A percentile compares a stretch with the other conserved stretches of the same genome.
phyloP scores from a whole-genome alignment of 2,329 filamentous ascomycete genomes.

The Pseudonectria foliicola region DNA sequence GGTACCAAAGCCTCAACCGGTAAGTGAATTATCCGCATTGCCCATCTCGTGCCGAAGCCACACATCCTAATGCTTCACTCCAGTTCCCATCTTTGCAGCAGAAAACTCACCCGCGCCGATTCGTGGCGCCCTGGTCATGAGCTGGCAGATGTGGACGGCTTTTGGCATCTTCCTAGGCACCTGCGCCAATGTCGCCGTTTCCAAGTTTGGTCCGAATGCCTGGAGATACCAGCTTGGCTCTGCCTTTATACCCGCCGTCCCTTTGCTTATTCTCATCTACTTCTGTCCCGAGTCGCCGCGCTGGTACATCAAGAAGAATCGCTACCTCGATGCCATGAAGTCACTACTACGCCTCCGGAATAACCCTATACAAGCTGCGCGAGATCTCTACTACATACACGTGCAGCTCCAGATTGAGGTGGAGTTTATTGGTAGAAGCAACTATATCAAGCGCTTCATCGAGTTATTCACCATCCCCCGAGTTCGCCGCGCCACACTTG shows the following conservation, averaged over 20 bases:
- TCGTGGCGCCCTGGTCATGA: slow-evolving; percentile 73
- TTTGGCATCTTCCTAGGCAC: slow-evolving; percentile 58
- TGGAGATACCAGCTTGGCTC: slow-evolving; percentile 61
- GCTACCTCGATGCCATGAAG: slow-evolving; percentile 52
- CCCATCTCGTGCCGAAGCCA: not conserved
- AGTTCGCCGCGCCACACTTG: slow-evolving; percentile 64
- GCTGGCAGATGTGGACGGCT: slow-evolving; percentile 65
- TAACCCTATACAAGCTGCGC: slow-evolving; percentile 48
- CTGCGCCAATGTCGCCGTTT: slow-evolving; percentile 48
- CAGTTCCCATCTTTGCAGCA: slow-evolving; percentile 68
- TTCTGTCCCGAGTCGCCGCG: slow-evolving; percentile 60
- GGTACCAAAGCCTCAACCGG: slow-evolving; percentile 62
- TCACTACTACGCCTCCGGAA: slow-evolving; percentile 47
- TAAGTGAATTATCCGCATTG: no score
- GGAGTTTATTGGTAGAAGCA: slow-evolving; percentile 41
- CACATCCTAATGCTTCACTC: slow-evolving; percentile 14
- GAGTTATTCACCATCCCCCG: slow-evolving; percentile 65
- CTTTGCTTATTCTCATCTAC: slow-evolving; percentile 52
- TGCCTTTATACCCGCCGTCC: slow-evolving; percentile 54
- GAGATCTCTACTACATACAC: slow-evolving; percentile 58
- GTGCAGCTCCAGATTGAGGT: slow-evolving; percentile 56
- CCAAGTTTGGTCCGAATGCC: slow-evolving; percentile 28
- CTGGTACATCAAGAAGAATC: slow-evolving; percentile 61
- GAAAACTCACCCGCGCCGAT: slow-evolving; percentile 65
- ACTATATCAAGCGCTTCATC: slow-evolving; percentile 54